Conservation (phyloP, 768 basidiomycete species). For the Xerocomus potaroensis region DNA sequence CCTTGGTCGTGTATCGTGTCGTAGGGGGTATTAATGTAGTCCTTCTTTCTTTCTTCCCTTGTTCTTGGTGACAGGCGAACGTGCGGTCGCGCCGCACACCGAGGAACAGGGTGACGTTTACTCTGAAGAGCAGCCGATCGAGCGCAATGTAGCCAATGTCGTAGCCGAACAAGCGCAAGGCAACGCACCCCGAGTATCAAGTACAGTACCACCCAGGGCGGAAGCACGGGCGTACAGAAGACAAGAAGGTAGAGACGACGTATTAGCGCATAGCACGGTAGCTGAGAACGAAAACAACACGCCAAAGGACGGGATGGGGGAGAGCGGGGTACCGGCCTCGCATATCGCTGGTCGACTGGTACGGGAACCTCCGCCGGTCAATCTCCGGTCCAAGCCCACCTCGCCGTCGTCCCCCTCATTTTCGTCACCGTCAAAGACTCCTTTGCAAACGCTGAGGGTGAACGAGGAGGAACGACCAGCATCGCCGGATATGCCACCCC, state of each 20-base stretch:
- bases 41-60: constrained; percentile 3
- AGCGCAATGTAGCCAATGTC: neutral
- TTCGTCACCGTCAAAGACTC: constrained; percentile 13
- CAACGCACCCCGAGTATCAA: neutral
- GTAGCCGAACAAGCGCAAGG: constrained; percentile 2
- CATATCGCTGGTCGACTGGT: constrained; percentile 28
- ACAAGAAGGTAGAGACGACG: neutral
- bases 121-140: constrained; percentile 7
- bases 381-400: constrained; percentile 19
- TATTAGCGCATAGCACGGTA: no score
- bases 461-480: constrained; percentile 24
- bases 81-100: constrained; percentile 9
- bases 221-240: no score
- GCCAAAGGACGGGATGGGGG: constrained; percentile 17
- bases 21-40: constrained; percentile 31
- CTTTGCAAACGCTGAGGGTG: constrained; percentile 8
- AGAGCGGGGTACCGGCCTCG: constrained; percentile 29
- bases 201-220: neutral
- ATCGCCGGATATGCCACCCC: constrained; percentile 29
- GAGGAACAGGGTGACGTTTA: constrained; percentile 12
- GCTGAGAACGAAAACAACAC: constrained; percentile 7
- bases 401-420: constrained; percentile 13
- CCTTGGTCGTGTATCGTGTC: constrained; percentile 21
- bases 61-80: constrained; percentile 23
- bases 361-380: constrained; percentile 33